Evolutionary conservation across 1,284 basidiomycete genomes (phyloP), one percentile per base, ranked within the genome.

Genomic region (Coriolopsis trogii): DNA sequence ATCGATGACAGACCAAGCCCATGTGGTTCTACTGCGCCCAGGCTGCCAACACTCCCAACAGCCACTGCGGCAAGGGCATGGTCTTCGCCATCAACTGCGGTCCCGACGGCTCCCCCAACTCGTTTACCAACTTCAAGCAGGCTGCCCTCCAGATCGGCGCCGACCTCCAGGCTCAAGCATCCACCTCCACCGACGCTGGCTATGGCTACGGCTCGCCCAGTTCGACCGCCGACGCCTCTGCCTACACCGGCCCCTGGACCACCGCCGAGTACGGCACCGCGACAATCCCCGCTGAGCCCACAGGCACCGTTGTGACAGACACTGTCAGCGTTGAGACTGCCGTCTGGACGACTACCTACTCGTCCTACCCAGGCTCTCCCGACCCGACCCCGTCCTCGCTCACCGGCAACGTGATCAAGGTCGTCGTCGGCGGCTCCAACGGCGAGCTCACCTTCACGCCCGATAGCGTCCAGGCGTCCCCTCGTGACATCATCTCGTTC

Each of bases 81-180:
- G 81, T 86, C 31, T 84, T 84, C 60, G 77, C 82, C 23, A 74
- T 85, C 60, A 85, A 86, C 68, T 81, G 80, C 62, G 80, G 80
- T 21, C 53, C 67, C 3, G 77, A 78, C 49, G 80, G 77, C 44
- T 55, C 73, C 21, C 62, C 75, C 41, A 84, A 81, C 68, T 81
- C 81, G 6, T 83, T 83, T 70, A 70, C 71, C 31, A 75, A 74
- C 60, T 85, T 84, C 74, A 78, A 80, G 71, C 67, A 74, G 20
- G 54, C 76, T 33, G 83, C 82, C 21, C 66, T 81, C 36, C 76
- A 74, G 10, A 65, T 79, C 43, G 82, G 81, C 53, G 73, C 75
- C 6, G 67, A 70, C 46, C 73, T 81, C 45, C 59, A 67, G 42
- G 71, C 78, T n/a, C 62, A 73, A 16, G 59, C 73, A 15, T 60